Evolutionary conservation across 2,329 filamentous ascomycete genomes (phyloP).

Genomic region (Torrubiellomyces zombiae): DNA sequence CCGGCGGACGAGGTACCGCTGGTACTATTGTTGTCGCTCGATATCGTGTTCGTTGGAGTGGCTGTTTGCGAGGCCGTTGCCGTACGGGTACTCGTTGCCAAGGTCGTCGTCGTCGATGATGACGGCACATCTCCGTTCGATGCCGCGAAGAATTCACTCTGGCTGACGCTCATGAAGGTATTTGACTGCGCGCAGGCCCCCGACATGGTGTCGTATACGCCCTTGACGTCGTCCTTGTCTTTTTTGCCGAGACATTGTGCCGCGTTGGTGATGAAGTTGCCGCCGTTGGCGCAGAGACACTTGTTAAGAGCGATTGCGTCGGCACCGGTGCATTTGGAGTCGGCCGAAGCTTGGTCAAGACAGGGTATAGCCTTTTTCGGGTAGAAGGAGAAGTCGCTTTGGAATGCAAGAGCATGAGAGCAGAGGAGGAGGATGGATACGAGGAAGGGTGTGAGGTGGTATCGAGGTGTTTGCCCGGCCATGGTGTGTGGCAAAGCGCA

Average conservation of each 20-base stretch:
- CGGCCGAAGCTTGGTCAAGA: constrained; percentile 21
- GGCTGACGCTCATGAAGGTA: constrained; percentile 24
- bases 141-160: constrained; percentile 22
- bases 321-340: constrained; percentile 22
- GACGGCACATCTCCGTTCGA: constrained; percentile 1
- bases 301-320: constrained; percentile 24
- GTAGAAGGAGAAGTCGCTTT: constrained; percentile 19
- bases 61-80: constrained; percentile 2
- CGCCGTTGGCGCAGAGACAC: constrained; percentile 32
- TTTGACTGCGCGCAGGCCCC: constrained; percentile 25
- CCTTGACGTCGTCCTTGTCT: constrained; percentile 17
- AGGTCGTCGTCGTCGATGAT: constrained; percentile 1
- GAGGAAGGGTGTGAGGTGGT: constrained; percentile 14
- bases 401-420: constrained; percentile 8
- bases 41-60: constrained; percentile 1
- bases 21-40: not conserved
- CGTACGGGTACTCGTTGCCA: constrained; percentile 3
- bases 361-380: constrained; percentile 20
- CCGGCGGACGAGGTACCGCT: constrained; percentile 1
- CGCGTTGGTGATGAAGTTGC: constrained; percentile 29
- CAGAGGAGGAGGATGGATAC: constrained; percentile 12
- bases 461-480: constrained; percentile 9
- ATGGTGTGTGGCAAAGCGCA: constrained; percentile 9
- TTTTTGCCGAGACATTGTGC: constrained; percentile 27
- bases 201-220: constrained; percentile 26